Conservation (phyloP, 495 filamentous ascomycete species). For the Evansstolkia leycettana region DNA sequence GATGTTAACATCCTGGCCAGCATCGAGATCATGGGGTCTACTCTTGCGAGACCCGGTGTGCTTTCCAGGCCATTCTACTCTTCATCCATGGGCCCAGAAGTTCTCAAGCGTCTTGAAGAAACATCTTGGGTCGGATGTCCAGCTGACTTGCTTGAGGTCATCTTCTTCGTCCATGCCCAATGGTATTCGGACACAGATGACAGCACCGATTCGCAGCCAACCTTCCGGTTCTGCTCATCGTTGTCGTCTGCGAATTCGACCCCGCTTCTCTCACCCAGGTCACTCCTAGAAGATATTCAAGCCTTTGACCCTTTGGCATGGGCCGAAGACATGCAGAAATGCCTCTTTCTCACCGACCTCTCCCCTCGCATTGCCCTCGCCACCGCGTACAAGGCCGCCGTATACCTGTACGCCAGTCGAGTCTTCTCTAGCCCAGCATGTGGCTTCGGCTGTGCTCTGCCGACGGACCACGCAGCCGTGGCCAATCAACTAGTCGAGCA, state of each 20-base stretch:
- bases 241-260: conserved; percentile 15
- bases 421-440: conserved; percentile 24
- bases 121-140: conserved; percentile 37
- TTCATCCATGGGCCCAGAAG: conserved; percentile 24
- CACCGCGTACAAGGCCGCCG: conserved; percentile 28
- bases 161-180: conserved; percentile 33
- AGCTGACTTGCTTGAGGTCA: conserved; percentile 34
- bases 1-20: conserved; percentile 5
- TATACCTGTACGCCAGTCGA: conserved; percentile 34
- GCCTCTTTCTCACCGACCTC: conserved; percentile 22
- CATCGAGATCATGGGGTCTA: conserved; percentile 38
- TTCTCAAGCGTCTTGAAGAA: conserved; percentile 33
- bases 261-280: conserved; percentile 20
- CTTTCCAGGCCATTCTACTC: conserved; percentile 34
- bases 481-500: conserved; percentile 26
- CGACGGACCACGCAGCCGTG: conserved; percentile 20
- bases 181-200: conserved; percentile 23
- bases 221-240: conserved; percentile 15
- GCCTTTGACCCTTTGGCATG: conserved; percentile 31
- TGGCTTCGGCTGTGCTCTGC: conserved; percentile 18
- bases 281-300: conserved; percentile 30
- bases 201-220: conserved; percentile 13
- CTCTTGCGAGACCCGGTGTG: conserved; percentile 30
- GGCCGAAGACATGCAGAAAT: conserved; percentile 31
- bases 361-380: conserved; percentile 30